A percentile compares a stretch with the other conserved stretches of the same genome.
Conservation (phyloP, 345 rosid genomes). For the Erucastrum elatum region DNA sequence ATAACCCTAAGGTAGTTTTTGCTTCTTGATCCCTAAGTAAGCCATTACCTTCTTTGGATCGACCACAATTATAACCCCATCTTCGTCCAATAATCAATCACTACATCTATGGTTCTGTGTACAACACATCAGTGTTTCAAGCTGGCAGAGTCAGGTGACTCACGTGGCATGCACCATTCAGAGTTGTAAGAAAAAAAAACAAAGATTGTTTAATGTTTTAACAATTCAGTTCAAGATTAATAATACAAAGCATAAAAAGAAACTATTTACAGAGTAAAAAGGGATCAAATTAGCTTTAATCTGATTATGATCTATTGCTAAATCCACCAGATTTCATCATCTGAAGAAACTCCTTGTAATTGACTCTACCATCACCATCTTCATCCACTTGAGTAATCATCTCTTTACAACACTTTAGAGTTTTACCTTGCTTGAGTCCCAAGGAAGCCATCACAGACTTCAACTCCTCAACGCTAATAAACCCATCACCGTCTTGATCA, state of each 20-base stretch:
- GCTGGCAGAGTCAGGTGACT: background rate
- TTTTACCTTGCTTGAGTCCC: conserved; percentile 43
- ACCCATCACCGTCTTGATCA: conserved; percentile 45
- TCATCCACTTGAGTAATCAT: conserved; percentile 42
- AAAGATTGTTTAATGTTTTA: background rate
- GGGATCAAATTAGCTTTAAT: background rate
- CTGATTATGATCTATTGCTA: background rate
- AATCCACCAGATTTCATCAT: conserved; percentile 40
- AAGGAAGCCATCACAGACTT: conserved; percentile 40
- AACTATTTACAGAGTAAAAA: conserved; percentile 7
- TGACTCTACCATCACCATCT: conserved; percentile 45
- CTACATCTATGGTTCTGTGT: background rate
- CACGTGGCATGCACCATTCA: background rate
- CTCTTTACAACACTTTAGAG: conserved; percentile 34
- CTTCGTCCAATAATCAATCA: conserved; percentile 5
- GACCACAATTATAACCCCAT: background rate
- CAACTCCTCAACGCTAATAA: conserved; percentile 40
- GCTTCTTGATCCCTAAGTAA: background rate
- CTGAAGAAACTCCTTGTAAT: conserved; percentile 41
- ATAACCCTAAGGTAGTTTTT: background rate
- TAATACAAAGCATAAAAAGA: background rate
- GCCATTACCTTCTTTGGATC: background rate
- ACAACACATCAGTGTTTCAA: background rate
- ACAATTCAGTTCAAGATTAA: background rate
- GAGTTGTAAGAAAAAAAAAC: background rate